These are phyloP conservation scores for Eucalyptus regnans DNA, from an alignment of 345 rosid species.

Conservation along the genomic window DNA sequence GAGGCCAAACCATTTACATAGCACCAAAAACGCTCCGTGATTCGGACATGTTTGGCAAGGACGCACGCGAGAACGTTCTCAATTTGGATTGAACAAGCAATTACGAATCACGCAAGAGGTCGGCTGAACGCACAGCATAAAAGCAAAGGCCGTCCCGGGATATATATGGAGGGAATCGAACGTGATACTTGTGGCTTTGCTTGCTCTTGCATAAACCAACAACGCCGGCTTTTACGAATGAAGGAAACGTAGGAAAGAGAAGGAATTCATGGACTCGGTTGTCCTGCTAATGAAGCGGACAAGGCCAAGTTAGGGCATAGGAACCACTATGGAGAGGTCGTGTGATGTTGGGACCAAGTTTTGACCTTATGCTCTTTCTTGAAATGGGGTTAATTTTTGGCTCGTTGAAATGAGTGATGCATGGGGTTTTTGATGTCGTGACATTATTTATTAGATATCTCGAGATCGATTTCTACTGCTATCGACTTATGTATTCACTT, in stretches of 20 bases:
- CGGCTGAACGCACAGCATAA: background rate
- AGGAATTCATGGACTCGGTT: background rate
- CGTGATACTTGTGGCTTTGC: constrained; percentile 13
- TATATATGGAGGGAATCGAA: constrained; percentile 19
- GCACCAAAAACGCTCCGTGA: background rate
- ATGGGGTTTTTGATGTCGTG: background rate
- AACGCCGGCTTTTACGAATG: background rate
- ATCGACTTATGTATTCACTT: background rate
- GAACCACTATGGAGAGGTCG: background rate
- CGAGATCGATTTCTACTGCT: background rate
- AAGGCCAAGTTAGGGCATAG: background rate
- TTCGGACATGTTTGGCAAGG: background rate
- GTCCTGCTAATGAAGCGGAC: background rate
- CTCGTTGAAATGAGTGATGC: background rate
- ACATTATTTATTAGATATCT: background rate
- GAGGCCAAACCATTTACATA: background rate
- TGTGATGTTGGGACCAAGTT: background rate
- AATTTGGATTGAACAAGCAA: background rate
- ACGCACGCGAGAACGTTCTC: background rate
- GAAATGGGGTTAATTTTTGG: background rate
- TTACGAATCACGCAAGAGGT: background rate
- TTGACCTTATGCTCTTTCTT: background rate
- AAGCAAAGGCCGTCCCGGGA: background rate
- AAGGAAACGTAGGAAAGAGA: background rate
- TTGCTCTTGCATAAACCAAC: constrained; percentile 14